Evolutionary conservation across 306 rosid genomes (phyloP), one percentile per base, ranked within the genome.

Genomic region (Acacia confusa): DNA sequence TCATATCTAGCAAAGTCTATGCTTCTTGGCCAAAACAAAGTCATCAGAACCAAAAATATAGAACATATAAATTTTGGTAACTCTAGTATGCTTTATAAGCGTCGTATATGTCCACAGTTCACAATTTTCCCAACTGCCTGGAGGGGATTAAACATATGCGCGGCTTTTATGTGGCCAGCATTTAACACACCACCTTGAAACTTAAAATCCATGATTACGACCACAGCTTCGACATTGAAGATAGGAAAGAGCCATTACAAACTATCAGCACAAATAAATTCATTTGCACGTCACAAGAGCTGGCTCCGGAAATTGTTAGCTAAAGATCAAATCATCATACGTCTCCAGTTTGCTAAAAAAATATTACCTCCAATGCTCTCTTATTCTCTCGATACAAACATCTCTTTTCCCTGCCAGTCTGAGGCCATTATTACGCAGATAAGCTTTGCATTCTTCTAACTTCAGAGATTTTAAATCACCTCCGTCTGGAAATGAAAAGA

Each of bases 361-460:
- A 69, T 13, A 38, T 68, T 81, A 87, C 97, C 97, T 90, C 92
- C 87, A 85, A 60, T 93, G 96, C 52, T 91, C 97, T 78, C 44
- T 44, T 11, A 93, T 84, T 86, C 97, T 87, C 25, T 87, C 88
- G 16, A 88, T 73, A 71, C 96, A 93, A 69, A 88, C 85, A 0
- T 84, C 79, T 83, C 91, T 91, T 34, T 80, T 89, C 72, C 96
- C 97, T 9, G 90, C 83, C 17, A 93, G 73, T 78, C 95, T 87
- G 65, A 91, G 90, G 48, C 91, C 89, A 25, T 88, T 81, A 81
- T 79, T 82, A 79, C 94, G 87, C 58, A 91, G 80, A 87, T 91
- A 93, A 20, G 88, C 90, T 87, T 93, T 91, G 88, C 97, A 89
- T 66, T 86, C 87, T 71, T 81, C 79, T 34, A 91, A 86, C 81